Conservation (phyloP, 2,329 filamentous ascomycete species). For the Penicillium sp. region DNA sequence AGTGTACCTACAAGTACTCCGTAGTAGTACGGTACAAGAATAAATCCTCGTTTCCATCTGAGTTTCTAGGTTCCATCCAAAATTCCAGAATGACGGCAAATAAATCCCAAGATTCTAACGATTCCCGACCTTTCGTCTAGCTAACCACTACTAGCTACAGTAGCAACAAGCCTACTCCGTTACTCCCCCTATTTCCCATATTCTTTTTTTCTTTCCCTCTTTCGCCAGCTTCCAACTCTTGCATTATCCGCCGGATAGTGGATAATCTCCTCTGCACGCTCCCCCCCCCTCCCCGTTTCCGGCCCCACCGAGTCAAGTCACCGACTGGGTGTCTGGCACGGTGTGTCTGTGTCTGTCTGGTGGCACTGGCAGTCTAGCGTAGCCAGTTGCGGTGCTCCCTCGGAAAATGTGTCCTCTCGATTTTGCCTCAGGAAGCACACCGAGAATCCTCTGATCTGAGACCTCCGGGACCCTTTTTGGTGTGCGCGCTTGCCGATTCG, state of each 20-base stretch:
- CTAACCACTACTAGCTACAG: not conserved
- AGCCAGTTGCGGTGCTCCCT: not conserved
- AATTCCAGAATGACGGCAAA: constrained; percentile 19
- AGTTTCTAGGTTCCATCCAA: not conserved
- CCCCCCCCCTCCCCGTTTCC: not conserved
- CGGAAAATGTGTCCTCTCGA: not conserved
- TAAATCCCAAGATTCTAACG: not conserved
- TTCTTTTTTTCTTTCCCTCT: not conserved
- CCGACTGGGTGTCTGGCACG: not conserved
- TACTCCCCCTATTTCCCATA: too few relatives aligned
- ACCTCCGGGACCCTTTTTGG: not conserved
- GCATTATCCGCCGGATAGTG: not conserved
- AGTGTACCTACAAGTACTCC: too few relatives aligned
- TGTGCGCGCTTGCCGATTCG: constrained; percentile 7
- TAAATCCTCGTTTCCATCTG: not conserved
- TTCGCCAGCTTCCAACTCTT: not conserved
- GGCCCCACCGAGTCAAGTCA: constrained; percentile 6
- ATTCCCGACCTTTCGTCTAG: not conserved
- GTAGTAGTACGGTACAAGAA: too few relatives aligned
- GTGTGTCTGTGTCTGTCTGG: too few relatives aligned
- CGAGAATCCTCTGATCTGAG: not conserved
- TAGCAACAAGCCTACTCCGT: too few relatives aligned
- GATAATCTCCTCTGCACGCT: not conserved
- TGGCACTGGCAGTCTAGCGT: too few relatives aligned
- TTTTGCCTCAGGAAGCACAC: not conserved